These are phyloP conservation scores for Wickerhamomyces hampshirensis DNA, from an alignment of 805 yeast genomes.

Conservation along the genomic window DNA sequence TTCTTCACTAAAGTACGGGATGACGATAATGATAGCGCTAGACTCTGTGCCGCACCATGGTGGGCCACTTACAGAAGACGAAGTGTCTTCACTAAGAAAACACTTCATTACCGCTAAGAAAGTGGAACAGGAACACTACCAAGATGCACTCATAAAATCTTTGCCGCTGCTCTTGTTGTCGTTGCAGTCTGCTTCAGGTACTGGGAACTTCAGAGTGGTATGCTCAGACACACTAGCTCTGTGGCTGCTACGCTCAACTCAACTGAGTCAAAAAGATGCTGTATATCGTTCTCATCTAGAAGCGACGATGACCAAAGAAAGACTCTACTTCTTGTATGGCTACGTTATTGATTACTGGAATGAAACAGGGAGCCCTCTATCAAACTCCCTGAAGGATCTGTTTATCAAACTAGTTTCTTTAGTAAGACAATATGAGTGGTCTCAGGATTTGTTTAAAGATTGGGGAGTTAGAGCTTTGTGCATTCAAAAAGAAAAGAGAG, in stretches of 20 bases:
- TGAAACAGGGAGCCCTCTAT: slow-evolving; percentile 64
- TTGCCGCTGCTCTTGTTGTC: slow-evolving; percentile 29
- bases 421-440: slow-evolving; percentile 25
- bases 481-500: slow-evolving; percentile 50
- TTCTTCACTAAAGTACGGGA: too few relatives aligned
- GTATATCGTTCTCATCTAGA: slow-evolving; percentile 7
- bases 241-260: slow-evolving; percentile 57
- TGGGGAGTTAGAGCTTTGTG: slow-evolving; percentile 46
- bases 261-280: slow-evolving; percentile 24
- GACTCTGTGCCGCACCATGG: too few relatives aligned
- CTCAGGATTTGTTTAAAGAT: slow-evolving; percentile 24
- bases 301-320: slow-evolving; percentile 13
- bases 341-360: slow-evolving; percentile 67
- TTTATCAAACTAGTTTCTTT: slow-evolving; percentile 48
- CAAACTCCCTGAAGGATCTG: slow-evolving; percentile 62
- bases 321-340: slow-evolving; percentile 34
- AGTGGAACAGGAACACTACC: slow-evolving; percentile 10
- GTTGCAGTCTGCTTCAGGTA: slow-evolving; percentile 29
- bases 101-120: slow-evolving; percentile 17
- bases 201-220: slow-evolving; percentile 34
- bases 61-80: slow-evolving; percentile 5
- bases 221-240: slow-evolving; percentile 59
- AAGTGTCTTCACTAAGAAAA: slow-evolving; percentile 8
- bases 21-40: too few relatives aligned
- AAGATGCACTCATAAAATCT: slow-evolving; percentile 10